Evolutionary conservation across 352 stramenopile genomes (phyloP).

Genomic region (Thraustochytrium sp.): DNA sequence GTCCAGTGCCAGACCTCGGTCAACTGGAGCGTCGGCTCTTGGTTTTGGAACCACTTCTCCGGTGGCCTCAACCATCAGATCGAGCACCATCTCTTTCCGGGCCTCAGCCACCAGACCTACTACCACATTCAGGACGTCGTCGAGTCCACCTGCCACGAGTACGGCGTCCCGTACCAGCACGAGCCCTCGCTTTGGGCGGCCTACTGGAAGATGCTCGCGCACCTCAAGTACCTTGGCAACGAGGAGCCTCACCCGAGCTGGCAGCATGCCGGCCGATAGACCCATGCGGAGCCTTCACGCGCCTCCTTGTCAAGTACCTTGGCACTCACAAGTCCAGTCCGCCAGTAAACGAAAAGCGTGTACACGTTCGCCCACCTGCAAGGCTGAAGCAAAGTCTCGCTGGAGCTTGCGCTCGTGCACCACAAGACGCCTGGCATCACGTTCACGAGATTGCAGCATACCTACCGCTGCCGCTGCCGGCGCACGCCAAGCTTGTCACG

Average conservation of each 20-base stretch:
- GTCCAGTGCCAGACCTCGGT: conserved; percentile 87
- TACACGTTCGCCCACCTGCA: too few species aligned
- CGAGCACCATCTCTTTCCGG: conserved; percentile 84
- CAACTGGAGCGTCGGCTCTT: conserved; percentile 77
- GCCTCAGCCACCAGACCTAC: conserved; percentile 78
- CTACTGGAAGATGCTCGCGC: conserved; percentile 71
- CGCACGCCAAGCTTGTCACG: too few species aligned
- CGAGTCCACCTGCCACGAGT: conserved; percentile 81
- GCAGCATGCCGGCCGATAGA: neutral
- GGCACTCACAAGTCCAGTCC: neutral
- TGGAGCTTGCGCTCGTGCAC: too few species aligned
- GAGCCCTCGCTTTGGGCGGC: conserved; percentile 70
- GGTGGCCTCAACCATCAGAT: conserved; percentile 95
- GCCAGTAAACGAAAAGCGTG: neutral
- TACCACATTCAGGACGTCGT: conserved; percentile 83
- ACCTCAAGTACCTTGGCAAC: conserved; percentile 78
- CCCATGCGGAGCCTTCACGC: neutral
- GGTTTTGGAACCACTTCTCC: conserved; percentile 80
- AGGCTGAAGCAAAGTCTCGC: too few species aligned
- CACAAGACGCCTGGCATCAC: too few species aligned
- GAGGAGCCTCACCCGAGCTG: conserved; percentile 45
- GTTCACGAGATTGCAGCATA: too few species aligned
- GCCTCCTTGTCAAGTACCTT: neutral
- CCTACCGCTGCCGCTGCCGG: too few species aligned
- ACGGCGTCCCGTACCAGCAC: conserved; percentile 83